These are phyloP conservation scores for Aspergillus arachidicola DNA, from an alignment of 2,329 filamentous ascomycete genomes.

Conservation along the genomic window DNA sequence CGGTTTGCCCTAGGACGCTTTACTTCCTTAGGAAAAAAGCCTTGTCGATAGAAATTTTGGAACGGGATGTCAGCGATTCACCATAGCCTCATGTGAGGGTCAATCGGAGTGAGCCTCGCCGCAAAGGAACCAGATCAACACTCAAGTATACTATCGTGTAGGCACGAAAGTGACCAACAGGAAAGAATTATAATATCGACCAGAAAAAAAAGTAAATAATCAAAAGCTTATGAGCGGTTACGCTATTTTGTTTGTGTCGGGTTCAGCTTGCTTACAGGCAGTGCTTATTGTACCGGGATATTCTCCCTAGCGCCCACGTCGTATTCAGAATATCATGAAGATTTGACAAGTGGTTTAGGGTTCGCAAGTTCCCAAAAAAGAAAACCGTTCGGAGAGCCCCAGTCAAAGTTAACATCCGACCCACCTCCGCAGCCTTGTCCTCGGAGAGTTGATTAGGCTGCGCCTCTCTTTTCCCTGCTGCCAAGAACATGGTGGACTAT, in stretches of 20 bases:
- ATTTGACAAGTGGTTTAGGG: not conserved
- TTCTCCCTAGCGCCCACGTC: not conserved
- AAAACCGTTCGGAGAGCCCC: constrained; percentile 1
- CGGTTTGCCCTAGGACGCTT: not conserved
- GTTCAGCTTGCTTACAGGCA: not conserved
- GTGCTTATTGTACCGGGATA: not conserved
- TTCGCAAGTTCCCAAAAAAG: not conserved
- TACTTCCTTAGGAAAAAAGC: not conserved
- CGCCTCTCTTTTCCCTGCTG: not conserved
- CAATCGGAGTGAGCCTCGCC: not conserved
- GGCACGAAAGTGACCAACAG: too few relatives aligned
- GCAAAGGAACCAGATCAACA: not conserved
- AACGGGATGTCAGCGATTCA: not conserved
- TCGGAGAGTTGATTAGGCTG: not conserved
- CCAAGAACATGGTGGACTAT: not conserved
- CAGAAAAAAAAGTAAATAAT: too few relatives aligned
- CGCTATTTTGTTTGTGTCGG: not conserved
- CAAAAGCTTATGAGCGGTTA: too few relatives aligned
- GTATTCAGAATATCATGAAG: not conserved
- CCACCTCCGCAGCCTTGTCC: constrained; percentile 1
- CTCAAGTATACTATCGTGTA: not conserved
- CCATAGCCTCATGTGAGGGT: not conserved
- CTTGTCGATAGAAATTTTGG: not conserved
- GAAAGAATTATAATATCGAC: not conserved
- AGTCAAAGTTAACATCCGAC: not conserved